Evolutionary conservation across 495 filamentous ascomycete genomes (phyloP).

Genomic region (Podospora didyma): DNA sequence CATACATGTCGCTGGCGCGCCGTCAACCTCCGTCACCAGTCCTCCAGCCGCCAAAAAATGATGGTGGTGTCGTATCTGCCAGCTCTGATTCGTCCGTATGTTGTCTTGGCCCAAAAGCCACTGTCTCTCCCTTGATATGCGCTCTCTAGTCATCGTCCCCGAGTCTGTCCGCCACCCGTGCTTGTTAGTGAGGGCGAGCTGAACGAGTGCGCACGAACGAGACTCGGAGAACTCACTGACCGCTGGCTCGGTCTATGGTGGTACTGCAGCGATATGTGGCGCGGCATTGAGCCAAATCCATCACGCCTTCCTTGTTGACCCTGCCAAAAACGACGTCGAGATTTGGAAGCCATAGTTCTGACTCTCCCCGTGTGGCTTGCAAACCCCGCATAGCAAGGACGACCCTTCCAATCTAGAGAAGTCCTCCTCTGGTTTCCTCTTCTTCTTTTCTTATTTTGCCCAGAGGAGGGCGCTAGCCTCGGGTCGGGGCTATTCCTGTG

Average conservation of each 20-base stretch:
- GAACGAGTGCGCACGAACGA: background rate
- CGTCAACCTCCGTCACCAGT: background rate
- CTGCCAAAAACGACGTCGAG: background rate
- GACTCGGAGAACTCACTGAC: background rate
- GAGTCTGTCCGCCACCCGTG: background rate
- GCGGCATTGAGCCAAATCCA: constrained; percentile 7
- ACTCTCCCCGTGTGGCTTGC: background rate
- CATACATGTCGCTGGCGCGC: background rate
- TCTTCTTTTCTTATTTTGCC: background rate
- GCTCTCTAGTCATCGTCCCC: background rate
- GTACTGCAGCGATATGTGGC: constrained; percentile 18
- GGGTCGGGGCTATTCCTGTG: background rate
- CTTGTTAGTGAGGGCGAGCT: background rate
- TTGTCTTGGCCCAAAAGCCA: constrained; percentile 3
- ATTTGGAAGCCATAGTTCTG: background rate
- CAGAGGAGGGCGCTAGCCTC: background rate
- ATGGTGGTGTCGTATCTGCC: background rate
- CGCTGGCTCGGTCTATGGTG: background rate
- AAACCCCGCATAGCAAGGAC: constrained; percentile 1
- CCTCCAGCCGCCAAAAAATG: background rate
- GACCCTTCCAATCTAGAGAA: background rate
- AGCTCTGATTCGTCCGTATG: background rate
- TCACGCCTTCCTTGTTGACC: background rate
- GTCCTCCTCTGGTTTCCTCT: background rate
- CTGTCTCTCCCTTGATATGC: constrained; percentile 6